phyloP scores from a whole-genome alignment of 192 early-diverging fungal genomes.

The Dissophora globulifera region DNA sequence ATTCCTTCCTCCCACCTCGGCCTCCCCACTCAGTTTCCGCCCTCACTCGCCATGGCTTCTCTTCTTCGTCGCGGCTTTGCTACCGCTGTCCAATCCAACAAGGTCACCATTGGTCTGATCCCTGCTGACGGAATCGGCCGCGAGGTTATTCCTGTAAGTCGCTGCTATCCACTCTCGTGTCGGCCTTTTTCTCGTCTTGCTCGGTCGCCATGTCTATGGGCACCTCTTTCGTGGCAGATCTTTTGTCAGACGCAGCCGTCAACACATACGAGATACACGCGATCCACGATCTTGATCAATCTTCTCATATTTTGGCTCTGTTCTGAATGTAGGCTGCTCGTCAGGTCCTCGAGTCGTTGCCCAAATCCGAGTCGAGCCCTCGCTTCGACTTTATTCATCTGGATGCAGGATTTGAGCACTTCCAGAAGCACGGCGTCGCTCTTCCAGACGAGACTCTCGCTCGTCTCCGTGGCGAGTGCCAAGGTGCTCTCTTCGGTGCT shows the following conservation, averaged over 20 bases:
- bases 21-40: background rate
- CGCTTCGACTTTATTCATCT: constrained; percentile 84
- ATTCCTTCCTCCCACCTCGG: background rate
- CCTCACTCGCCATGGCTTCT: constrained; percentile 29
- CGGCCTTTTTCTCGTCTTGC: no score
- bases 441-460: constrained; percentile 90
- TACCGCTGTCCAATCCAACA: constrained; percentile 56
- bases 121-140: constrained; percentile 97
- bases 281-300: no score
- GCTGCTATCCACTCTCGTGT: no score
- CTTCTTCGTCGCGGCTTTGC: constrained; percentile 53
- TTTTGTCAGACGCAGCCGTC: no score
- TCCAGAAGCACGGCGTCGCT: constrained; percentile 92
- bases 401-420: constrained; percentile 96
- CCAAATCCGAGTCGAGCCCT: constrained; percentile 58
- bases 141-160: constrained; percentile 91
- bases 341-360: constrained; percentile 84
- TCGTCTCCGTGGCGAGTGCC: constrained; percentile 82
- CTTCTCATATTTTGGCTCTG: background rate
- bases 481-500: constrained; percentile 96
- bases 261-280: no score
- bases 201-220: no score
- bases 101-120: constrained; percentile 89
- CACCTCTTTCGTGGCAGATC: no score
- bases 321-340: constrained; percentile 75